These are phyloP conservation scores for Aspergillus tanneri DNA, from an alignment of 2,329 filamentous ascomycete genomes.

Conservation along the genomic window DNA sequence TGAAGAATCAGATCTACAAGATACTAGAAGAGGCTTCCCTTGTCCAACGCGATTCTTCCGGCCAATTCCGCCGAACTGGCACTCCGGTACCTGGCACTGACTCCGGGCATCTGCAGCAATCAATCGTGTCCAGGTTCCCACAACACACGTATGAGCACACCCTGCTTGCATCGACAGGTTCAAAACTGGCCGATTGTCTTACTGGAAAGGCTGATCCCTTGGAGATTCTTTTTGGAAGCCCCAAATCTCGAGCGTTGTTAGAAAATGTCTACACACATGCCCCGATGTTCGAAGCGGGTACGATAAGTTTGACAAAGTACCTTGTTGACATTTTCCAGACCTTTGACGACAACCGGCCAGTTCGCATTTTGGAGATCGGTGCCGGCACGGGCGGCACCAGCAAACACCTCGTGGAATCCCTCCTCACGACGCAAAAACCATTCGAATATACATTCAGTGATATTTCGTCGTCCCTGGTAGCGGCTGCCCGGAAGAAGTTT, in stretches of 20 bases:
- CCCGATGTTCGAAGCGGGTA: conserved; percentile 23
- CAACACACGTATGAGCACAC: conserved; percentile 33
- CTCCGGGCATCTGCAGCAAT: not conserved
- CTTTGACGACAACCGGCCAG: conserved; percentile 1
- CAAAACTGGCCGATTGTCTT: conserved; percentile 41
- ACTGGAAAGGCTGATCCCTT: conserved; percentile 39
- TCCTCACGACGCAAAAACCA: conserved; percentile 17
- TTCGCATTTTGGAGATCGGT: conserved; percentile 35
- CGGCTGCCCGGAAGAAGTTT: conserved; percentile 29
- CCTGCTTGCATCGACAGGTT: conserved; percentile 35
- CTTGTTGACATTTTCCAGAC: too few species aligned
- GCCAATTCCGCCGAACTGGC: too few species aligned
- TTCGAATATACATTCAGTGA: conserved; percentile 43
- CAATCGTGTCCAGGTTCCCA: conserved; percentile 30
- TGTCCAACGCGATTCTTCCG: too few species aligned
- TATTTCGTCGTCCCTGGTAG: conserved; percentile 34
- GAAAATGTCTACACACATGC: conserved; percentile 39
- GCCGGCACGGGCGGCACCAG: conserved; percentile 11
- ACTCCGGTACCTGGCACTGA: too few species aligned
- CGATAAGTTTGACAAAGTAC: too few species aligned
- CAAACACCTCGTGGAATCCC: not conserved
- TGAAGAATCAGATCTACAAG: not conserved
- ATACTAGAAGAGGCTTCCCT: conserved; percentile 3
- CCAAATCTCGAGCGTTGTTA: conserved; percentile 26
- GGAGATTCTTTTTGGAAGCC: conserved; percentile 40